Conservation (phyloP, 73 alveolate species). For the Halteria grandinella region DNA sequence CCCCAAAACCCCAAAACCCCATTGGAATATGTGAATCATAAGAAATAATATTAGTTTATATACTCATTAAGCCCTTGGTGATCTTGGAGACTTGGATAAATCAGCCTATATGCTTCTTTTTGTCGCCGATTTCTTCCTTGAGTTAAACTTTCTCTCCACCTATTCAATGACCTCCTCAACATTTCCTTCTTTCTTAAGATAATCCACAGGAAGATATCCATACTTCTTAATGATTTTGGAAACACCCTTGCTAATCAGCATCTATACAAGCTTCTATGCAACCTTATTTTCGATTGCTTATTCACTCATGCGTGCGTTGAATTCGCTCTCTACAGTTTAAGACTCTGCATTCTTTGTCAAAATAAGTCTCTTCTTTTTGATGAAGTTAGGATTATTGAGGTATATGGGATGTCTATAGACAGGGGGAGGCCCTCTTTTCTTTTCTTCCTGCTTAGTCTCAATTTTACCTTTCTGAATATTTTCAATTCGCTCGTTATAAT, state of each 20-base stretch:
- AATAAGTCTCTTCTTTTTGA: conserved; percentile 8
- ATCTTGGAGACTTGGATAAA: no score
- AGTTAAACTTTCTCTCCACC: no score
- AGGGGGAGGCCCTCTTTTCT: not conserved
- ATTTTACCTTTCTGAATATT: not conserved
- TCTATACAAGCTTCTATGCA: conserved; percentile 16
- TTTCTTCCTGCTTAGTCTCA: not conserved
- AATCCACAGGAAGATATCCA: conserved; percentile 40
- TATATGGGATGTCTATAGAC: not conserved
- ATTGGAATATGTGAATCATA: no score
- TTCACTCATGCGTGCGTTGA: conserved; percentile 4
- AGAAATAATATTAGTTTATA: no score
- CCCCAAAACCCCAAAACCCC: no score
- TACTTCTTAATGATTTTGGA: conserved; percentile 35
- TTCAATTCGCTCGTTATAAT: not conserved
- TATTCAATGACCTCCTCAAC: no score
- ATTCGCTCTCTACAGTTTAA: conserved; percentile 32
- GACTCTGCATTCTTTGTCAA: not conserved
- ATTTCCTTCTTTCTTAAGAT: no score
- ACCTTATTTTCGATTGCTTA: conserved; percentile 37
- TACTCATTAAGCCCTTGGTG: no score
- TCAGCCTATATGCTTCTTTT: no score
- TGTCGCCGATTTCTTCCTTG: no score
- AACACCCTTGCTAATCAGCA: conserved; percentile 32
- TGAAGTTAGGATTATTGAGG: conserved; percentile 17